Conservation (phyloP, 106 monocot species). For the Posidonia australis region DNA sequence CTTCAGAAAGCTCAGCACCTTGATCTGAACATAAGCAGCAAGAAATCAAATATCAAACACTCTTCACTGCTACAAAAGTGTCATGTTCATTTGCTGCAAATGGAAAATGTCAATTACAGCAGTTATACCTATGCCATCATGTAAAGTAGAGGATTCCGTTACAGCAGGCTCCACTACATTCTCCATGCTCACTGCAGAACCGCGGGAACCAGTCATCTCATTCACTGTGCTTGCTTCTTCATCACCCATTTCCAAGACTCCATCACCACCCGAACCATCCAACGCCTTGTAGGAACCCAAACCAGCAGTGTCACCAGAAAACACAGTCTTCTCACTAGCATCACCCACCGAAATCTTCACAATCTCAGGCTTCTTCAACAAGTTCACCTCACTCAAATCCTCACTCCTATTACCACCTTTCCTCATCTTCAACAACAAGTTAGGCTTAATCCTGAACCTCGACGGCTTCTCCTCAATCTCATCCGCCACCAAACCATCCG, state of each 20-base stretch:
- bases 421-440: conserved; percentile 60
- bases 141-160: background rate
- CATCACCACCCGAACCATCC: no score
- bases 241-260: background rate
- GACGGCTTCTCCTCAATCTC: conserved; percentile 29
- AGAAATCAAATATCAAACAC: conserved; percentile 11
- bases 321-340: conserved; percentile 17
- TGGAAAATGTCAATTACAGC: background rate
- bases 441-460: conserved; percentile 53
- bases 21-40: conserved; percentile 3
- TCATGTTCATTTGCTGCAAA: no score
- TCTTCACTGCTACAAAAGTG: background rate
- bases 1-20: conserved; percentile 11
- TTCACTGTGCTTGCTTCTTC: background rate
- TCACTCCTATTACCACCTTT: conserved; percentile 22
- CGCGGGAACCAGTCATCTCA: no score
- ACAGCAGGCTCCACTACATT: background rate
- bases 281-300: background rate
- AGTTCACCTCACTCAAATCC: conserved; percentile 27
- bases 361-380: conserved; percentile 69
- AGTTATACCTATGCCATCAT: background rate
- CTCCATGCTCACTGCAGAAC: no score
- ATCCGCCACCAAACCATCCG: conserved; percentile 33
- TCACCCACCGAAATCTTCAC: conserved; percentile 15
- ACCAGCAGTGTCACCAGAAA: conserved; percentile 6